Conservation (phyloP, 1,284 basidiomycete species). For the Cystobasidium sp. region DNA sequence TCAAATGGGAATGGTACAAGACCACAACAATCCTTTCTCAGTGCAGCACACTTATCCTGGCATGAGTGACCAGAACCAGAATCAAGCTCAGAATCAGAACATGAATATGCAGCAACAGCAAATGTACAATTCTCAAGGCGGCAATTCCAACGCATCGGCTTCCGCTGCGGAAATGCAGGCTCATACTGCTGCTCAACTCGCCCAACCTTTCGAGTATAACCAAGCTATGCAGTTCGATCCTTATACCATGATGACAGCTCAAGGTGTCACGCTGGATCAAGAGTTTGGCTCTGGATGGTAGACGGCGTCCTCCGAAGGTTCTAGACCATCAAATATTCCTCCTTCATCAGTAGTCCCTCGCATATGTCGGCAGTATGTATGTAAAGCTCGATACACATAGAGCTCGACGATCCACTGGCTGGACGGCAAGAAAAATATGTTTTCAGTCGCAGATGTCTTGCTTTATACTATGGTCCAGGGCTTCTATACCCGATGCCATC, state of each 20-base stretch:
- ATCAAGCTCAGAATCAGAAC: background rate
- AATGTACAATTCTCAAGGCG: background rate
- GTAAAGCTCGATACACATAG: too few relatives aligned
- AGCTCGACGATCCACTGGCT: too few relatives aligned
- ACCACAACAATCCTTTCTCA: slow-evolving; percentile 14
- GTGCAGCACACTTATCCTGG: slow-evolving; percentile 18
- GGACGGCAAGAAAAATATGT: too few relatives aligned
- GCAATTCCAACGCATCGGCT: background rate
- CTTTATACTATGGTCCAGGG: too few relatives aligned
- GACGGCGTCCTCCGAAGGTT: background rate
- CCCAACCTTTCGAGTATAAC: slow-evolving; percentile 41
- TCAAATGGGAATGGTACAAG: slow-evolving; percentile 12
- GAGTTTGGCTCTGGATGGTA: slow-evolving; percentile 25
- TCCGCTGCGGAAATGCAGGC: slow-evolving; percentile 6
- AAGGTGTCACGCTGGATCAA: slow-evolving; percentile 23
- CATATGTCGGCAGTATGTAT: background rate
- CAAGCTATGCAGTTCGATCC: slow-evolving; percentile 34
- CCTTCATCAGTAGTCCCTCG: background rate
- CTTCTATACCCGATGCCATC: too few relatives aligned
- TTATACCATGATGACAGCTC: slow-evolving; percentile 25
- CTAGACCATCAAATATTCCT: background rate
- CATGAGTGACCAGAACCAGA: slow-evolving; percentile 8
- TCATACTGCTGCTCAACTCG: slow-evolving; percentile 18
- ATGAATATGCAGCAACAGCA: background rate
- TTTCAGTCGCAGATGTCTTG: too few relatives aligned